A percentile compares a stretch with the other conserved stretches of the same genome.
phyloP scores from a whole-genome alignment of 2,329 filamentous ascomycete genomes.

The Leptoxyphium fumago region DNA sequence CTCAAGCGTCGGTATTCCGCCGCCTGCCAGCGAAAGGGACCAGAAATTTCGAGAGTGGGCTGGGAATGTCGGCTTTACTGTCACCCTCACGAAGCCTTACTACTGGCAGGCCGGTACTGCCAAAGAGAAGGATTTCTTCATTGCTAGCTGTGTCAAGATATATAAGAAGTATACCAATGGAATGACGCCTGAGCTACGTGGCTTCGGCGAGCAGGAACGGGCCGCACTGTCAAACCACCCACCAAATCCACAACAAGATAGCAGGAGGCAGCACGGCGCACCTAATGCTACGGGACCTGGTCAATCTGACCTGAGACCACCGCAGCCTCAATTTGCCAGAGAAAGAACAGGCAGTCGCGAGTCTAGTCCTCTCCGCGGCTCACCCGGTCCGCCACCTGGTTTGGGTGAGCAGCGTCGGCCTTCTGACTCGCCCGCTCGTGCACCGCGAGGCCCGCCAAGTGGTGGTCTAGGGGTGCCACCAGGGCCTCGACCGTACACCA shows the following conservation, averaged over 20 bases:
- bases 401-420: constrained; percentile 11
- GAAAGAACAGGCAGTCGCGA: constrained; percentile 9
- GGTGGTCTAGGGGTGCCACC: background rate
- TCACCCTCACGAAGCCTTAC: constrained; percentile 85
- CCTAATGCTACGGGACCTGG: constrained; percentile 1
- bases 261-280: background rate
- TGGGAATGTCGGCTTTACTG: constrained; percentile 67
- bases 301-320: constrained; percentile 6
- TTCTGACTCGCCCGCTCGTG: constrained; percentile 9
- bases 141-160: constrained; percentile 89
- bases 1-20: constrained; percentile 27
- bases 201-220: constrained; percentile 68
- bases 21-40: constrained; percentile 43
- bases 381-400: constrained; percentile 17
- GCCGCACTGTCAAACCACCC: constrained; percentile 43
- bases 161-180: constrained; percentile 93
- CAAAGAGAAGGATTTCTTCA: constrained; percentile 98
- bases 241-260: constrained; percentile 4
- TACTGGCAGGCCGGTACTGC: constrained; percentile 89
- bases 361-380: constrained; percentile 15
- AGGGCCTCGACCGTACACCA: constrained; percentile 14
- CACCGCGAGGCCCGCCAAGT: background rate
- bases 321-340: constrained; percentile 16
- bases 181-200: constrained; percentile 59
- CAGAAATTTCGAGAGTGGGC: constrained; percentile 58